phyloP scores from a whole-genome alignment of 805 yeast species.

The Starmerella cellae region DNA sequence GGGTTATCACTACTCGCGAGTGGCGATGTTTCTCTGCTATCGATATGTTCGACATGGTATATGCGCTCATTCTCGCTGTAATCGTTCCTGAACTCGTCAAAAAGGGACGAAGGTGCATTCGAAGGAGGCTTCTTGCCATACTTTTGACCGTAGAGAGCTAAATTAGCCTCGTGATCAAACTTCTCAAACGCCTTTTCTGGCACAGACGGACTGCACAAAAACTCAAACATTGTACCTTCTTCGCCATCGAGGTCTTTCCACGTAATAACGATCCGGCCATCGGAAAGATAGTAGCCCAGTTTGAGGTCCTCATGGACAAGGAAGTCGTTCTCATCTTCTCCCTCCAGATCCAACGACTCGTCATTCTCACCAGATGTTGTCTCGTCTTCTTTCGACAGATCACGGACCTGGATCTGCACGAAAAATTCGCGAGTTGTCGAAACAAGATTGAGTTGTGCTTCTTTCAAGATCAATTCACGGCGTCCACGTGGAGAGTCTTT shows the following conservation, averaged over 20 bases:
- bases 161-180: conserved; percentile 49
- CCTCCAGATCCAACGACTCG: conserved; percentile 30
- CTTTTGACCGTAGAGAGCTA: conserved; percentile 65
- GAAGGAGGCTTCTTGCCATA: conserved; percentile 38
- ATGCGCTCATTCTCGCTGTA: background rate
- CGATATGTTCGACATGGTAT: background rate
- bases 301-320: conserved; percentile 48
- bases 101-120: conserved; percentile 42
- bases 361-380: background rate
- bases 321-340: conserved; percentile 37
- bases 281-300: conserved; percentile 41
- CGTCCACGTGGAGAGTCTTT: conserved; percentile 78
- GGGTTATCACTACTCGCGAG: background rate
- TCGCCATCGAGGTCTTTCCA: conserved; percentile 87
- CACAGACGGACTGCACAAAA: conserved; percentile 52
- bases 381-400: conserved; percentile 44
- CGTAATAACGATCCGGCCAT: conserved; percentile 46
- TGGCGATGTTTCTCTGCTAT: background rate
- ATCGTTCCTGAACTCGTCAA: conserved; percentile 46
- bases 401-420: conserved; percentile 58
- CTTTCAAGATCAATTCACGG: conserved; percentile 56
- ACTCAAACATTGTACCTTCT: conserved; percentile 70
- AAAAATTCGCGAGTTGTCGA: conserved; percentile 51
- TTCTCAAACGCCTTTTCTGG: conserved; percentile 35
- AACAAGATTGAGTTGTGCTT: conserved; percentile 61